Evolutionary conservation across 2,329 filamentous ascomycete species (phyloP).

Genomic region (Cytospora piceae): DNA sequence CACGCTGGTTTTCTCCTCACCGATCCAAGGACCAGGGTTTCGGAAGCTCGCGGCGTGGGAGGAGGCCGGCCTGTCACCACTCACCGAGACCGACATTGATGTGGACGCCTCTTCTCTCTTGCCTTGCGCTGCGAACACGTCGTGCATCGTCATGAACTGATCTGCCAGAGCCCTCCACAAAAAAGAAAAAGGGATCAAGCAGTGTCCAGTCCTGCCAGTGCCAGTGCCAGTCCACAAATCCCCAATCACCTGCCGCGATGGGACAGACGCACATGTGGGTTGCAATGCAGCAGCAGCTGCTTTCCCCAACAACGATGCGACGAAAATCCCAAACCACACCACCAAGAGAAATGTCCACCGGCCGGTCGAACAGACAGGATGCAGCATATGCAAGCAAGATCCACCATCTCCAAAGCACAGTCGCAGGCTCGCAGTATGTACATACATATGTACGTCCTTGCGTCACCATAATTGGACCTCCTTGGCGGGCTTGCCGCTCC

Average conservation of each 20-base stretch:
- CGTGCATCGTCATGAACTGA: not conserved
- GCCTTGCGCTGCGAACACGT: slow-evolving; percentile 2
- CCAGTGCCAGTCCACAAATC: too few species aligned
- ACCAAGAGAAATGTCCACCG: not conserved
- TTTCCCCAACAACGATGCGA: not conserved
- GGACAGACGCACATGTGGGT: not conserved
- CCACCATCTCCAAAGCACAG: not conserved
- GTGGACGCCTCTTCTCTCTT: not conserved
- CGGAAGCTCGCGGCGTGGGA: not conserved
- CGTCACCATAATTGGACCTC: not conserved
- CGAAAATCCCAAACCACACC: not conserved
- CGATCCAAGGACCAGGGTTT: not conserved
- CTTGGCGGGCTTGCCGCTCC: not conserved
- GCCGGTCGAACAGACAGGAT: not conserved
- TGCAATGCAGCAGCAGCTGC: not conserved
- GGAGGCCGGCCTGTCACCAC: not conserved
- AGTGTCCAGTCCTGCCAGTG: not conserved
- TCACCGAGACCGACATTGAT: not conserved
- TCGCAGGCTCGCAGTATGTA: not conserved
- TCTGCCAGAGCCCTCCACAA: not conserved
- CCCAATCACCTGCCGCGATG: not conserved
- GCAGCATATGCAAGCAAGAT: slow-evolving; percentile 1
- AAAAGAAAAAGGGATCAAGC: not conserved
- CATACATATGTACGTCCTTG: not conserved
- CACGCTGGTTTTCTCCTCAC: not conserved